Base-by-base conservation (phyloP, 2,329 filamentous ascomycete species). In the Leptoxyphium fumago region DNA sequence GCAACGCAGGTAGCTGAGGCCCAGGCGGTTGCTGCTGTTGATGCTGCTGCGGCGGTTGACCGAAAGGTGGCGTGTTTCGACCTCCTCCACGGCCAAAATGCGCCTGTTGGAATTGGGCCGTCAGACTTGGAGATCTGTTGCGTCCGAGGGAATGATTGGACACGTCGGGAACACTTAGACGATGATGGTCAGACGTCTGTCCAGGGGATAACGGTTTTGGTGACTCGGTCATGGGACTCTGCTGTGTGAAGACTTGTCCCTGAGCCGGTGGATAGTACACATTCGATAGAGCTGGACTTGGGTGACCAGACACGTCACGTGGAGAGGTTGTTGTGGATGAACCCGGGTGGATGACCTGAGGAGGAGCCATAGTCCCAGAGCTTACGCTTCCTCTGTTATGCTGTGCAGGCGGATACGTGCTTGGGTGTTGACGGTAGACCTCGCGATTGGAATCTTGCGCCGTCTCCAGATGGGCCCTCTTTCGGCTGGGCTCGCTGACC, bases 171-270 rank as follows among this genome's bases (percentile, higher is more conserved):
- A 72, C 62, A 50, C 77, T 76, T 41, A 80, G 69, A 15, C 71
- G 59, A 45, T 73, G 69, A 15, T 64, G 58, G 48, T 71, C 67
- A 32, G 50, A 40, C 49, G 69, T 66, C 45, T 69, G 69, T 14
- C 72, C 72, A n/a, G 82, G 82, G 47, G 80, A 87, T 36, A 94
- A 69, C 3, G 87, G 82, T 58, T 88, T 93, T 0, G 87, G 86
- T 51, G 84, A 93, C 62, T 94, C 86, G 2, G 83, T 91, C 68
- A 94, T 83, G 43, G 66, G 64, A 43, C 75, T 74, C 50, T 54
- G 55, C 41, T 86, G 79, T 8, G 78, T 74, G 58, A 85, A 93
- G 50, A 87, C 73, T 14, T 73, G 74, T 40, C 68, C 67, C 44
- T 45, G 49, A 57, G 30, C 52, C 58, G 32, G 41, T 44, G 42